Conservation (phyloP, 2,329 filamentous ascomycete species). For the Ophiobolus disseminans region DNA sequence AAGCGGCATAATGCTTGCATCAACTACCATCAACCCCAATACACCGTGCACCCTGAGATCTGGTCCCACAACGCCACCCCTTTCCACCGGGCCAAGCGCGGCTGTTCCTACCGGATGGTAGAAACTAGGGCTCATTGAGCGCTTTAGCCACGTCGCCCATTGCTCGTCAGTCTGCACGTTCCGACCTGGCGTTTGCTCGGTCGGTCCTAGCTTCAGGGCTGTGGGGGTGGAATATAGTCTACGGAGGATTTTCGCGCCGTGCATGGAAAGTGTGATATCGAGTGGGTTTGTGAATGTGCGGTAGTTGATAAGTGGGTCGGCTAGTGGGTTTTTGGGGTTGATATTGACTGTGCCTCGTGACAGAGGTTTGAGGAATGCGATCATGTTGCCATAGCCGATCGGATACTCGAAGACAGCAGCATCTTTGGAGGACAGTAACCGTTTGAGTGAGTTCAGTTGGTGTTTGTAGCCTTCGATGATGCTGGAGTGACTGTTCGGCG, state of each 20-base stretch:
- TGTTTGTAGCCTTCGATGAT: constrained; percentile 14
- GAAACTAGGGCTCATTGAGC: constrained; percentile 8
- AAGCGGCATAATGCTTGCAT: constrained; percentile 29
- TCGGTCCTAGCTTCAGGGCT: constrained; percentile 13
- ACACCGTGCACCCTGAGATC: constrained; percentile 30
- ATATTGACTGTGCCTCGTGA: constrained; percentile 46
- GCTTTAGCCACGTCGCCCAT: constrained; percentile 1
- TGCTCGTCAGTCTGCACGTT: constrained; percentile 17
- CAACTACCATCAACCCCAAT: constrained; percentile 26
- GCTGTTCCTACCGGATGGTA: constrained; percentile 28
- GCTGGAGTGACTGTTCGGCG: constrained; percentile 6
- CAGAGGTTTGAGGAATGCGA: constrained; percentile 27
- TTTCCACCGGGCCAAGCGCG: constrained; percentile 24
- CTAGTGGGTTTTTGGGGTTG: constrained; percentile 34
- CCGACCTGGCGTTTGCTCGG: constrained; percentile 22
- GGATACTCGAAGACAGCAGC: constrained; percentile 32
- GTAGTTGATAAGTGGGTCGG: constrained; percentile 38
- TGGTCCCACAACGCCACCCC: constrained; percentile 29
- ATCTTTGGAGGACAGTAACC: constrained; percentile 22
- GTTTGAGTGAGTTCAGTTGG: constrained; percentile 28
- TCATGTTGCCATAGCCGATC: constrained; percentile 15
- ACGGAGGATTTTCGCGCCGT: constrained; percentile 35
- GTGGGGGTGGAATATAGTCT: constrained; percentile 18
- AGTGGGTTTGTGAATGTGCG: constrained; percentile 39
- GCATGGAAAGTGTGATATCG: constrained; percentile 35